A percentile compares a stretch with the other conserved stretches of the same genome.
These are phyloP conservation scores for Colletotrichum lentis DNA, from an alignment of 2,329 filamentous ascomycete species.

Conservation along the genomic window DNA sequence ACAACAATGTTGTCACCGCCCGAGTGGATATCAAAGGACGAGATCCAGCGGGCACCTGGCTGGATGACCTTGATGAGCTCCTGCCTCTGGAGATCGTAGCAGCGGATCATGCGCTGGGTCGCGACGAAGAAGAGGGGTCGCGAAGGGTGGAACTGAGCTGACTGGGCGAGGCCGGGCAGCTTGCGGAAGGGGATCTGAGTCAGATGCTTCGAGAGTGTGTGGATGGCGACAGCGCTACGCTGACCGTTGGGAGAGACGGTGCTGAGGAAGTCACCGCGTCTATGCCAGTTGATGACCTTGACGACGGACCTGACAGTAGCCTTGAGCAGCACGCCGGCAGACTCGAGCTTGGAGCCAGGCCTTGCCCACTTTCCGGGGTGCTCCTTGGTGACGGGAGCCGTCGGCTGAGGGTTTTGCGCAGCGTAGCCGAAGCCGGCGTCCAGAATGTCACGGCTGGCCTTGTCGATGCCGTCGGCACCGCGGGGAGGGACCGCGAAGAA, in stretches of 20 bases:
- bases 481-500: conserved; percentile 83
- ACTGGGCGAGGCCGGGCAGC: conserved; percentile 78
- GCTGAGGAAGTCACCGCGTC: conserved; percentile 91
- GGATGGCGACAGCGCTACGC: conserved; percentile 85
- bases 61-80: conserved; percentile 92
- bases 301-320: conserved; percentile 81
- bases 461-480: conserved; percentile 76
- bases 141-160: conserved; percentile 92
- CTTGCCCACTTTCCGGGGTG: conserved; percentile 84
- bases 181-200: conserved; percentile 93
- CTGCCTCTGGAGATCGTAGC: conserved; percentile 91
- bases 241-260: conserved; percentile 86
- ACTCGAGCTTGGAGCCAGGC: conserved; percentile 76
- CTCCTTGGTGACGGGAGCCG: conserved; percentile 70
- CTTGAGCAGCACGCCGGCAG: conserved; percentile 80
- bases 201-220: conserved; percentile 92
- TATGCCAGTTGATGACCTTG: conserved; percentile 93
- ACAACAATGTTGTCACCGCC: conserved; percentile 94
- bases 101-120: conserved; percentile 89
- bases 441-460: conserved; percentile 76
- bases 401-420: conserved; percentile 69
- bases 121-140: conserved; percentile 95
- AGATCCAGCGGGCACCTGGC: conserved; percentile 93
- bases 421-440: conserved; percentile 95
- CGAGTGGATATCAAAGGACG: conserved; percentile 90